Conservation (phyloP, 345 rosid genomes). For the Luvunga scandens region DNA sequence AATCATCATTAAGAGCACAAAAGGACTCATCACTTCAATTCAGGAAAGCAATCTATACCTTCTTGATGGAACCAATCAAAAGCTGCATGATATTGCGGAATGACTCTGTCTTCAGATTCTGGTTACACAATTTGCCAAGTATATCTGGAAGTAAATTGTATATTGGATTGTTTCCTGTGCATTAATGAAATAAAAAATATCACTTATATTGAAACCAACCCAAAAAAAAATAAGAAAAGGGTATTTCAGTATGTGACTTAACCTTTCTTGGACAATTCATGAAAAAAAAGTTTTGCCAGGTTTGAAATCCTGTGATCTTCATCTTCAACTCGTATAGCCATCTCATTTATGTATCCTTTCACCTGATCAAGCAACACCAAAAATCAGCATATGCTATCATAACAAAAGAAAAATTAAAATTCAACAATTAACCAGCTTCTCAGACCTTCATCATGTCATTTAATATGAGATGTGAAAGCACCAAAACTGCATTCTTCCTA, state of each 20-base stretch:
- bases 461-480: constrained; percentile 95
- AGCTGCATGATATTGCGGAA: constrained; percentile 96
- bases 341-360: constrained; percentile 90
- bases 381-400: constrained; percentile 23
- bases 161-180: constrained; percentile 90
- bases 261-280: constrained; percentile 97
- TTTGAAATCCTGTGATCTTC: constrained; percentile 84
- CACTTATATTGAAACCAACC: constrained; percentile 19
- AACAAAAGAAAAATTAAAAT: constrained; percentile 10
- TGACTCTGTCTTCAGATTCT: constrained; percentile 66
- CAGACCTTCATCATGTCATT: constrained; percentile 99
- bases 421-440: constrained; percentile 14
- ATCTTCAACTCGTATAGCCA: constrained; percentile 87
- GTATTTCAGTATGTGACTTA: constrained; percentile 11
- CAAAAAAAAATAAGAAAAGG: neutral
- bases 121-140: constrained; percentile 75
- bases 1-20: neutral
- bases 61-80: constrained; percentile 91
- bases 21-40: constrained; percentile 10
- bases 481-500: constrained; percentile 94
- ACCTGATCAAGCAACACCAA: constrained; percentile 54
- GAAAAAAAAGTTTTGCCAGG: constrained; percentile 89
- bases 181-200: constrained; percentile 9
- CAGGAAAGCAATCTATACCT: constrained; percentile 44
- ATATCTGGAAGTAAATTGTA: constrained; percentile 97